phyloP scores from a whole-genome alignment of 371 early-diverging fungal genomes.

The Mortierella sp. region DNA sequence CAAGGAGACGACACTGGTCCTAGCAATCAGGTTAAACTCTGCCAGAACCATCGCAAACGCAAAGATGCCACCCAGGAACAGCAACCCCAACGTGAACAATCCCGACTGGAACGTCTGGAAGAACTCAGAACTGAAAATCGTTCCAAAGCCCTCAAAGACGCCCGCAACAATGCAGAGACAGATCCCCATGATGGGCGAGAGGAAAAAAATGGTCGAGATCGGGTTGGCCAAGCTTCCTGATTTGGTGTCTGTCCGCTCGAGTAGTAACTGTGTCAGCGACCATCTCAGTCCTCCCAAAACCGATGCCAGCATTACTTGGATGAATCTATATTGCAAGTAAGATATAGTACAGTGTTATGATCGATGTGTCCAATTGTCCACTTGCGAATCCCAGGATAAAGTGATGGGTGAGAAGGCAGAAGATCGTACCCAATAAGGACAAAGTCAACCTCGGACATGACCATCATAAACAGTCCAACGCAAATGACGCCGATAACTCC shows the following conservation, averaged over 20 bases:
- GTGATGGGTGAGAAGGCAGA: not conserved
- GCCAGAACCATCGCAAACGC: slow-evolving; percentile 78
- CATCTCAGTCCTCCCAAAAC: slow-evolving; percentile 74
- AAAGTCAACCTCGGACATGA: slow-evolving; percentile 85
- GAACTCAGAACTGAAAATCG: slow-evolving; percentile 58
- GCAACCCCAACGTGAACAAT: slow-evolving; percentile 49
- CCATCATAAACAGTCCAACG: slow-evolving; percentile 89
- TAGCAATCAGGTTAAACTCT: slow-evolving; percentile 74
- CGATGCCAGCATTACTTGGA: slow-evolving; percentile 73
- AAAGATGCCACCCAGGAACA: slow-evolving; percentile 64
- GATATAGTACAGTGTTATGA: not conserved
- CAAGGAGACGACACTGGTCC: slow-evolving; percentile 77
- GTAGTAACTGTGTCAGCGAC: slow-evolving; percentile 78
- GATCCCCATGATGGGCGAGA: slow-evolving; percentile 82
- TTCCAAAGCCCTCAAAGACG: slow-evolving; percentile 72
- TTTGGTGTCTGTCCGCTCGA: slow-evolving; percentile 57
- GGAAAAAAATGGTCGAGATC: slow-evolving; percentile 78
- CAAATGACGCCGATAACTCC: slow-evolving; percentile 84
- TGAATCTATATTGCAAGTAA: slow-evolving; percentile 54
- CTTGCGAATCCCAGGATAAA: not conserved
- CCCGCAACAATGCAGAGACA: slow-evolving; percentile 75
- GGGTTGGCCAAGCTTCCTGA: slow-evolving; percentile 74
- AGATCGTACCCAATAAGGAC: slow-evolving; percentile 68
- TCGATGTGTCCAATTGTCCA: not conserved
- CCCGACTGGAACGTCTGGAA: slow-evolving; percentile 14